phyloP scores from a whole-genome alignment of 129 eudicot genomes.

The Rutidosis leptorrhynchoides region DNA sequence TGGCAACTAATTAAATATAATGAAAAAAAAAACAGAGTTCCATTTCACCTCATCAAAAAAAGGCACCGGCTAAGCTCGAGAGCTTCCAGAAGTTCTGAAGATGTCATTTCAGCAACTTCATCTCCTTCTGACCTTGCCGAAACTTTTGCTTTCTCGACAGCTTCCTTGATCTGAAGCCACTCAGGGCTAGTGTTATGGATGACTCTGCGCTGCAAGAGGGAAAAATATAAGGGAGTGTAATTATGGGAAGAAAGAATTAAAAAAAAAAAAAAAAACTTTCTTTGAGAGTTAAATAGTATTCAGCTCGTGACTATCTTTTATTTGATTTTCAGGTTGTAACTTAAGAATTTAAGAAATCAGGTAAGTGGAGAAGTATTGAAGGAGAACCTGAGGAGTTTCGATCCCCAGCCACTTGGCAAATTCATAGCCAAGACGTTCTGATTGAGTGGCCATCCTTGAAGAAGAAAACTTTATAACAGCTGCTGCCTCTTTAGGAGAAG shows the following conservation, averaged over 20 bases:
- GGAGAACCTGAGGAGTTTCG: constrained; percentile 79
- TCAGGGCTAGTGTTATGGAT: constrained; percentile 75
- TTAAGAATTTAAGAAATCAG: no score
- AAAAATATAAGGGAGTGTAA: neutral
- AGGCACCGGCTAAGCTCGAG: constrained; percentile 97
- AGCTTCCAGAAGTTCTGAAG: constrained; percentile 97
- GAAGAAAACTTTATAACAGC: constrained; percentile 93
- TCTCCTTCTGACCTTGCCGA: constrained; percentile 68
- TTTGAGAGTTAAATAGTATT: no score
- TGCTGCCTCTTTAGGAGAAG: constrained; percentile 74
- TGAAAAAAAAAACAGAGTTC: no score
- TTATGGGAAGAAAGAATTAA: no score
- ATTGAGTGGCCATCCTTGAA: constrained; percentile 97
- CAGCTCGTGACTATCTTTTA: no score
- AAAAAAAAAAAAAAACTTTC: no score
- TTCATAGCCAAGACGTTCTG: constrained; percentile 97
- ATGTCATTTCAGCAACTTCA: constrained; percentile 91
- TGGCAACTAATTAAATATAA: no score
- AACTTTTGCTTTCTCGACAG: constrained; percentile 88
- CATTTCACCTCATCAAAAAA: constrained; percentile 65
- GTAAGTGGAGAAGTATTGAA: constrained; percentile 43
- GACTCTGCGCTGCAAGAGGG: constrained; percentile 77
- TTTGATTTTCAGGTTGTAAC: no score
- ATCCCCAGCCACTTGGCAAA: constrained; percentile 98
- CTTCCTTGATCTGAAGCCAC: constrained; percentile 91